phyloP scores from a whole-genome alignment of 768 basidiomycete species.

The Coprinellus micaceus region DNA sequence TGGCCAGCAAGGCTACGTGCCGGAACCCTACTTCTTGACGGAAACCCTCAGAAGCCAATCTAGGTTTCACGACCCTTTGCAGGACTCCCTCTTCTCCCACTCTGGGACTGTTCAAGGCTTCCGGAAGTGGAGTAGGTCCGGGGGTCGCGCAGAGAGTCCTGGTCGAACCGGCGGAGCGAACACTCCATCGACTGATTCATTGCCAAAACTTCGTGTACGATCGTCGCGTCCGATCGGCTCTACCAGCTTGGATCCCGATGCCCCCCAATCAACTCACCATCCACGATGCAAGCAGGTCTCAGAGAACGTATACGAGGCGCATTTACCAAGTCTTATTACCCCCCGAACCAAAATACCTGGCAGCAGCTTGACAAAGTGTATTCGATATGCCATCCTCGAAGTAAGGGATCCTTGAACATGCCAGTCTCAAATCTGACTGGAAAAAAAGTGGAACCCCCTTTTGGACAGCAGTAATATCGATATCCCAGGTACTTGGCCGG shows the following conservation, averaged over 20 bases:
- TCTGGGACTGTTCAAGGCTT: slow-evolving; percentile 76
- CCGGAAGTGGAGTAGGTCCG: slow-evolving; percentile 64
- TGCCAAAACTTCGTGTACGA: slow-evolving; percentile 53
- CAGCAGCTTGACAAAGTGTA: slow-evolving; percentile 60
- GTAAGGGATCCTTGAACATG: slow-evolving; percentile 32
- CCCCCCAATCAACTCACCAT: slow-evolving; percentile 20
- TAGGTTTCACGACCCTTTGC: slow-evolving; percentile 88
- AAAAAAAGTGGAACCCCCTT: slow-evolving; percentile 73
- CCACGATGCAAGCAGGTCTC: slow-evolving; percentile 48
- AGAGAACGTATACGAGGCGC: slow-evolving; percentile 67
- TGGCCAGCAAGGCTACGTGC: slow-evolving; percentile 71
- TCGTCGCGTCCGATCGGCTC: slow-evolving; percentile 67
- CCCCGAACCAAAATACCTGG: slow-evolving; percentile 65
- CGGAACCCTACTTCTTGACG: slow-evolving; percentile 85
- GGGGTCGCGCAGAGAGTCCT: slow-evolving; percentile 53
- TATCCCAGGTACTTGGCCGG: slow-evolving; percentile 53
- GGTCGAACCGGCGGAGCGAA: slow-evolving; percentile 21
- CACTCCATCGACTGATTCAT: slow-evolving; percentile 22
- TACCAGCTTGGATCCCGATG: slow-evolving; percentile 30
- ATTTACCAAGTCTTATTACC: slow-evolving; percentile 74
- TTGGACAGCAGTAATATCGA: slow-evolving; percentile 89
- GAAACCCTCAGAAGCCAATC: slow-evolving; percentile 78
- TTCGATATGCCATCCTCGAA: slow-evolving; percentile 84
- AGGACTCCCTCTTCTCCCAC: slow-evolving; percentile 83
- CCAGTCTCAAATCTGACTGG: slow-evolving; percentile 12